phyloP scores from a whole-genome alignment of 441 rosid genomes.

The Syzygium syzygioides region DNA sequence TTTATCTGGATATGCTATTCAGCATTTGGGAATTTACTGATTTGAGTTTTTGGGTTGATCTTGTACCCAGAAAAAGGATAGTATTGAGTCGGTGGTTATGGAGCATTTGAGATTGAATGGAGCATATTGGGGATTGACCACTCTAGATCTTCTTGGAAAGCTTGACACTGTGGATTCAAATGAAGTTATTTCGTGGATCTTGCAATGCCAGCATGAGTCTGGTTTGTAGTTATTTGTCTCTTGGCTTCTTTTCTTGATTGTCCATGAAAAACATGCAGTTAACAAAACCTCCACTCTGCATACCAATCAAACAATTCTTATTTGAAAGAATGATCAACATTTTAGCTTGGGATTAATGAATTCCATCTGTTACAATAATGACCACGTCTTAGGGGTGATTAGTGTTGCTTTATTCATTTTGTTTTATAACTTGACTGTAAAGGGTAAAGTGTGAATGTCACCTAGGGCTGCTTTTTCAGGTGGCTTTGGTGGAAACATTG shows the following conservation, averaged over 20 bases:
- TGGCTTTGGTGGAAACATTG: conserved; percentile 88
- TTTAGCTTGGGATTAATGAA: not conserved
- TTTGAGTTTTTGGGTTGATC: not conserved
- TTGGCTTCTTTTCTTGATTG: not conserved
- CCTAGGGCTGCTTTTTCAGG: conserved; percentile 31
- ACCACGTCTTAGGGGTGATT: not conserved
- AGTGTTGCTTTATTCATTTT: not conserved
- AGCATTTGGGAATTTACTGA: not conserved
- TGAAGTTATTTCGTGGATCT: conserved; percentile 70
- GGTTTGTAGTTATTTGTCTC: conserved; percentile 29
- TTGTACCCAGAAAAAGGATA: conserved; percentile 53
- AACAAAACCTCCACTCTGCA: not conserved
- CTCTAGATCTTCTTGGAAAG: conserved; percentile 74
- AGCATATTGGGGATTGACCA: conserved; percentile 86
- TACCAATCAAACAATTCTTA: not conserved
- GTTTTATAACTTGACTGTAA: not conserved
- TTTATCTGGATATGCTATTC: not conserved
- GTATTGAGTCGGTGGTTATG: conserved; percentile 78
- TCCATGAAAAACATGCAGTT: not conserved
- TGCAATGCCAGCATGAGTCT: conserved; percentile 76
- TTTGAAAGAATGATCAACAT: not conserved
- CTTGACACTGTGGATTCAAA: conserved; percentile 46
- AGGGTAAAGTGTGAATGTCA: not conserved
- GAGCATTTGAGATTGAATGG: conserved; percentile 88
- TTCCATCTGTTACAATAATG: not conserved